These are phyloP conservation scores for Apiotrichum gracile DNA, from an alignment of 1,284 basidiomycete genomes.

Conservation along the genomic window DNA sequence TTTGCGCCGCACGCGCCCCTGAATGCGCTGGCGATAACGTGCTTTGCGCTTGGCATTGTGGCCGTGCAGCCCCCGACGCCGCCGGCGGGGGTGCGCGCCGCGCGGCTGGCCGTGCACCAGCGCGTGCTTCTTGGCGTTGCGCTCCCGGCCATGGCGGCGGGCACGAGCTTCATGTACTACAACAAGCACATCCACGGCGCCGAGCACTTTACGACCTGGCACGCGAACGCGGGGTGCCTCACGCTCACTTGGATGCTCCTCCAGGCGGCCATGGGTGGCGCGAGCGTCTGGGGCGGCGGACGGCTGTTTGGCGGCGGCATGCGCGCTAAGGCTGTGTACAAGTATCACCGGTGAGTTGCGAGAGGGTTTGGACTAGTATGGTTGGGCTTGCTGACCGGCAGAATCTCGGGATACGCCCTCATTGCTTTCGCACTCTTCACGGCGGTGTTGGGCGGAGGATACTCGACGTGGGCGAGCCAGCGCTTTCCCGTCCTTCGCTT, in stretches of 20 bases:
- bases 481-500: conserved; percentile 17
- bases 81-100: conserved; percentile 12
- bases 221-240: conserved; percentile 32
- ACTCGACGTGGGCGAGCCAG: conserved; percentile 30
- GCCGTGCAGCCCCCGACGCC: conserved; percentile 40
- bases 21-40: conserved; percentile 36
- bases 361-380: no score
- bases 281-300: conserved; percentile 29
- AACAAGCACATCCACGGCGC: conserved; percentile 42
- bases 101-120: conserved; percentile 38
- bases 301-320: conserved; percentile 27
- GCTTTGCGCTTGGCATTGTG: conserved; percentile 34
- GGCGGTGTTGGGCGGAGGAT: conserved; percentile 37
- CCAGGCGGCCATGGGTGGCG: conserved; percentile 33
- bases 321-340: conserved; percentile 40
- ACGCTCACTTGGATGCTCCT: conserved; percentile 33
- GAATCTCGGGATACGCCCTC: conserved; percentile 41
- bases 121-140: conserved; percentile 27
- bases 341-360: conserved; percentile 41
- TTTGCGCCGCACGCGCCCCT: conserved; percentile 44
- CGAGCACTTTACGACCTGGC: conserved; percentile 42
- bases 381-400: conserved; percentile 10
- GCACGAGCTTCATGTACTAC: conserved; percentile 39
- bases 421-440: conserved; percentile 32
- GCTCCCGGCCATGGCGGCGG: conserved; percentile 34